Conservation (phyloP, 768 basidiomycete genomes). For the Hygrophoropsis aurantiaca region DNA sequence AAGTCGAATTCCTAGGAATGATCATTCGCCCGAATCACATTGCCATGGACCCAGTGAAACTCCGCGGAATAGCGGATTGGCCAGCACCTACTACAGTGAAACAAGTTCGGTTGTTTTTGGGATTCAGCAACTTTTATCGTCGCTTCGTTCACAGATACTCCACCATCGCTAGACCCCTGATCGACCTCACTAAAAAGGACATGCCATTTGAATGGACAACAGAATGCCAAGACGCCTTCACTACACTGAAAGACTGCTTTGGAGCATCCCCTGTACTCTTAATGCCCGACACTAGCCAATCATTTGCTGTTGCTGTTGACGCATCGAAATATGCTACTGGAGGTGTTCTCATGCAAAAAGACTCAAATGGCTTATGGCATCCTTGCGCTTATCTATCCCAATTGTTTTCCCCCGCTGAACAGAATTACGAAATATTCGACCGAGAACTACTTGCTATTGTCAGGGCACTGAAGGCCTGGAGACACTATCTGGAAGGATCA, state of each 20-base stretch:
- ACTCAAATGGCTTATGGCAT: slow-evolving; percentile 14
- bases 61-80: slow-evolving; percentile 37
- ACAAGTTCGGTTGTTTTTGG: slow-evolving; percentile 41
- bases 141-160: slow-evolving; percentile 40
- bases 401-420: slow-evolving; percentile 26
- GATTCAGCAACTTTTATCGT: slow-evolving; percentile 46
- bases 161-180: slow-evolving; percentile 30
- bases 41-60: slow-evolving; percentile 44
- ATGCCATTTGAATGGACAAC: slow-evolving; percentile 16
- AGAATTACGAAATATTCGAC: slow-evolving; percentile 43
- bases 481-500: slow-evolving; percentile 33
- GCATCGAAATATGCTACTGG: slow-evolving; percentile 1
- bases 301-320: neutral
- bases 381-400: slow-evolving; percentile 32
- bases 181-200: slow-evolving; percentile 24
- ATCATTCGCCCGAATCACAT: slow-evolving; percentile 40
- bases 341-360: neutral
- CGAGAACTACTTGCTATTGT: slow-evolving; percentile 7
- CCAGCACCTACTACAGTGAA: slow-evolving; percentile 30
- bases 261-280: neutral
- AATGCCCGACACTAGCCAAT: neutral
- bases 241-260: slow-evolving; percentile 11
- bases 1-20: slow-evolving; percentile 35
- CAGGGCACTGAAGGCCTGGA: slow-evolving; percentile 7
- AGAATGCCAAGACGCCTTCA: slow-evolving; percentile 21